Evolutionary conservation across 257 asterid genomes (phyloP).

Genomic region (Jaltomata sinuosa): DNA sequence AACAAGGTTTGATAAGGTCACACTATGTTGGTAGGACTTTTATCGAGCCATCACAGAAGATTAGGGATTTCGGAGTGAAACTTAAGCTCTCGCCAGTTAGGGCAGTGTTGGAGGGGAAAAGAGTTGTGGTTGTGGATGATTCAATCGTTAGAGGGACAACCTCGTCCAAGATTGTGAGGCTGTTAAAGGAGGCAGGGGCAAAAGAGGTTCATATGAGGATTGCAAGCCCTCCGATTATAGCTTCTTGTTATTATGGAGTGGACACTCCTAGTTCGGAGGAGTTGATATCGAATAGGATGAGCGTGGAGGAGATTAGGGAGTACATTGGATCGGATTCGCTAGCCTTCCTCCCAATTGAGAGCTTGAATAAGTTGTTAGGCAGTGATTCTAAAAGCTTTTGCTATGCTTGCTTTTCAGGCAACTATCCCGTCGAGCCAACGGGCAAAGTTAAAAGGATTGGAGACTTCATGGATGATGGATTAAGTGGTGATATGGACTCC

Average conservation of each 20-base stretch:
- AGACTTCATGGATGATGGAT: constrained; percentile 77
- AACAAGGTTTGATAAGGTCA: constrained; percentile 80
- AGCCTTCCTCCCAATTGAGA: constrained; percentile 56
- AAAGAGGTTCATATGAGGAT: constrained; percentile 95
- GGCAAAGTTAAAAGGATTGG: constrained; percentile 84
- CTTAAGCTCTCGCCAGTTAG: constrained; percentile 73
- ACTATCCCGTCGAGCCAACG: constrained; percentile 64
- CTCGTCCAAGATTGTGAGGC: constrained; percentile 75
- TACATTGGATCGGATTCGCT: constrained; percentile 81
- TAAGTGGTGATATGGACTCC: constrained; percentile 51
- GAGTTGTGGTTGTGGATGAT: constrained; percentile 98
- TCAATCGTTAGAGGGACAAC: constrained; percentile 95
- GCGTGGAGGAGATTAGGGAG: constrained; percentile 60
- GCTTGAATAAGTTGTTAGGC: constrained; percentile 40
- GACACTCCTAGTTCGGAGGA: constrained; percentile 77
- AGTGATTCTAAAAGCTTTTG: constrained; percentile 38
- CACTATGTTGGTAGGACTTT: constrained; percentile 91
- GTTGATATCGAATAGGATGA: constrained; percentile 75
- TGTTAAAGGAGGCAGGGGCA: constrained; percentile 83
- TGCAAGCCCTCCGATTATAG: constrained; percentile 86
- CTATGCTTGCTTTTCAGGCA: constrained; percentile 77
- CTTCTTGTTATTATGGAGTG: constrained; percentile 80
- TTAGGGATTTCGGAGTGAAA: constrained; percentile 90
- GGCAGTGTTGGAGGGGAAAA: constrained; percentile 86
- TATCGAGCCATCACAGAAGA: constrained; percentile 91